Base-by-base conservation (phyloP, 1,139 yeast genomes). In the Meyerozyma athensensis region DNA sequence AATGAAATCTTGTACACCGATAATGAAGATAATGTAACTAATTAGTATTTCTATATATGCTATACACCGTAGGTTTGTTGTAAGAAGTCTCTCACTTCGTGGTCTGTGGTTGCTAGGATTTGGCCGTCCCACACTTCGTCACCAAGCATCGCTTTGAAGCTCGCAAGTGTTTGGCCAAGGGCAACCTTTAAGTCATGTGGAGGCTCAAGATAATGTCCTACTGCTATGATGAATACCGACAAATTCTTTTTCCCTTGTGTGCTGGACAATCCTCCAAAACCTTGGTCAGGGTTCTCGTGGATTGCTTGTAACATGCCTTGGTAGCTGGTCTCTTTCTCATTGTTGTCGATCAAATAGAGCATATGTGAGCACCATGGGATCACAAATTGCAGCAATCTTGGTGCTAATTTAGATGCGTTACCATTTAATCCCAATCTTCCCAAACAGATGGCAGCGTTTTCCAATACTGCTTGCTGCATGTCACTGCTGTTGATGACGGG, bases 381-480 rank as follows among this genome's bases (percentile, higher is more conserved):
- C 18, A 81, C 69, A 51, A 82, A 77, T 46, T 77, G 76, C 0
- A 72, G 58, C 26, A 86, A 51, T 42, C 79, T 74, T 3, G 79
- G 74, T 0, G 84, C 74, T 7, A 69, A 41, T 34, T 81, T 66
- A 30, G 72, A 69, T 18, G 76, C 77, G 3, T 92, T 80, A 26
- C 77, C 76, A 39, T 72, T 64, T 26, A 81, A 58, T 3, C 96
- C 96, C 54, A 90, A 65, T 47, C 97, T 74, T n/a, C 97, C 97
- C 40, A 92, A 66, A 31, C 97, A 84, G 40, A 89, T 85, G n/a
- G 96, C 95, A 1, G 90, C 81, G 58, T 92, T 92, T 53, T 90
- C 97, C 48, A 83, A 58, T 4, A 92, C 86, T 0, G 87, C 73
- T 31, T 69, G 70, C 43, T 75, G 79, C 16, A 78, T 72, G 43